A percentile compares a stretch with the other conserved stretches of the same genome.
Evolutionary conservation across 306 rosid genomes (phyloP).

Genomic region (Malus sylvestris): DNA sequence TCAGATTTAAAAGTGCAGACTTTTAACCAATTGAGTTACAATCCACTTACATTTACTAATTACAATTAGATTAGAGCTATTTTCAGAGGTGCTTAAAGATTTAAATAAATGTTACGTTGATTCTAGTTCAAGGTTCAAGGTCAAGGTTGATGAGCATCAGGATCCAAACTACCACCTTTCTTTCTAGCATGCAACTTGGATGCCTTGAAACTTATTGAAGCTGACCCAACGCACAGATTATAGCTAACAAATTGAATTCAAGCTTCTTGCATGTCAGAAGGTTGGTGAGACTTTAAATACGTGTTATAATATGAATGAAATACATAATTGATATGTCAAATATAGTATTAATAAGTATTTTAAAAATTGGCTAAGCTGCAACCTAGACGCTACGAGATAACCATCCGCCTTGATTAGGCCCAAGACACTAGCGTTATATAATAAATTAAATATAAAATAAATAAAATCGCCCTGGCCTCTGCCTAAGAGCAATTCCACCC

Average conservation of each 20-base stretch:
- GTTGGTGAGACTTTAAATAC: neutral
- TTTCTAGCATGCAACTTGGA: conserved; percentile 4
- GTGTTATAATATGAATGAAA: neutral
- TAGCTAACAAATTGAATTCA: neutral
- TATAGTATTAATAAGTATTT: too few relatives aligned
- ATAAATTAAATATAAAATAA: too few relatives aligned
- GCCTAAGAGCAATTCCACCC: too few relatives aligned
- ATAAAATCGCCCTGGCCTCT: too few relatives aligned
- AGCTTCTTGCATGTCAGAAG: neutral
- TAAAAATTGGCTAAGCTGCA: neutral
- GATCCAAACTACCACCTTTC: neutral
- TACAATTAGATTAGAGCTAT: too few relatives aligned
- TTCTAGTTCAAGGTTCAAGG: neutral
- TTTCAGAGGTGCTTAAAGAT: neutral
- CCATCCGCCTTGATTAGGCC: too few relatives aligned
- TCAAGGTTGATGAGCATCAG: neutral
- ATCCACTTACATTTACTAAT: too few relatives aligned
- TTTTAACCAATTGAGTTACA: too few relatives aligned
- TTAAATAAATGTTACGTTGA: neutral
- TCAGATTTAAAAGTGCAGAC: too few relatives aligned
- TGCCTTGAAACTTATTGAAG: neutral
- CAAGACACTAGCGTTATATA: too few relatives aligned
- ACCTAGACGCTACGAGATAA: too few relatives aligned
- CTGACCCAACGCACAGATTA: neutral
- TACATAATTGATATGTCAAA: too few relatives aligned